Evolutionary conservation across 371 early-diverging fungal genomes (phyloP).

Genomic region (Rhizopus arrhizus): DNA sequence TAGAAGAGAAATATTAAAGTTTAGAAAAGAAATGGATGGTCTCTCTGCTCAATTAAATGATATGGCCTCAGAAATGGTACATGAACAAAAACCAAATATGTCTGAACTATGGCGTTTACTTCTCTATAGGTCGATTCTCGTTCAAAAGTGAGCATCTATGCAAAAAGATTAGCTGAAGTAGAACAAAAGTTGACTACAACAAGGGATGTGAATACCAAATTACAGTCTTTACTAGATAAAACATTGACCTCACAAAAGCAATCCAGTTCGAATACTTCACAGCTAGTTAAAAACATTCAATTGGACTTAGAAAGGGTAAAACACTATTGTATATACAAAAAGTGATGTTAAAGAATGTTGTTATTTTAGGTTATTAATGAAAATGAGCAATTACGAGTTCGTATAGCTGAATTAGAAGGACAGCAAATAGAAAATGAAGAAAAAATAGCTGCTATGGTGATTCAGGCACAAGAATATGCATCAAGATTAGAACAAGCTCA

Average conservation of each 20-base stretch:
- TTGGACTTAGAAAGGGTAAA: conserved; percentile 62
- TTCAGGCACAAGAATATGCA: conserved; percentile 68
- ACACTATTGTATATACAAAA: not conserved
- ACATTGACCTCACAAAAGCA: conserved; percentile 64
- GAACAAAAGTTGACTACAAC: conserved; percentile 66
- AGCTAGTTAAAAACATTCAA: conserved; percentile 65
- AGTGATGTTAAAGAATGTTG: not conserved
- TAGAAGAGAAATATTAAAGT: conserved; percentile 57
- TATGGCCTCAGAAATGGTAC: conserved; percentile 69
- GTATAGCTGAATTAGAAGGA: conserved; percentile 64
- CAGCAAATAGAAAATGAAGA: conserved; percentile 66
- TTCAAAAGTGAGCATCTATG: conserved; percentile 61
- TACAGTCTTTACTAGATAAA: conserved; percentile 59
- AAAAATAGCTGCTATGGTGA: conserved; percentile 62
- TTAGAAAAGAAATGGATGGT: conserved; percentile 66
- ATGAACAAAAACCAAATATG: not conserved
- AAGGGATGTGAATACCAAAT: conserved; percentile 63
- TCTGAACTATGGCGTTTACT: not conserved
- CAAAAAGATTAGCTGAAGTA: conserved; percentile 64
- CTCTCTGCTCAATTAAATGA: conserved; percentile 65
- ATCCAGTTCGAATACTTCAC: conserved; percentile 62
- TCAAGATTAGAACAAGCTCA: conserved; percentile 66
- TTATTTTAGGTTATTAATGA: conserved; percentile 56
- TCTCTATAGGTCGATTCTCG: conserved; percentile 51
- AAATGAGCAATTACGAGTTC: conserved; percentile 61